Conservation (phyloP, 768 basidiomycete genomes). For the Termitomyces sp. region DNA sequence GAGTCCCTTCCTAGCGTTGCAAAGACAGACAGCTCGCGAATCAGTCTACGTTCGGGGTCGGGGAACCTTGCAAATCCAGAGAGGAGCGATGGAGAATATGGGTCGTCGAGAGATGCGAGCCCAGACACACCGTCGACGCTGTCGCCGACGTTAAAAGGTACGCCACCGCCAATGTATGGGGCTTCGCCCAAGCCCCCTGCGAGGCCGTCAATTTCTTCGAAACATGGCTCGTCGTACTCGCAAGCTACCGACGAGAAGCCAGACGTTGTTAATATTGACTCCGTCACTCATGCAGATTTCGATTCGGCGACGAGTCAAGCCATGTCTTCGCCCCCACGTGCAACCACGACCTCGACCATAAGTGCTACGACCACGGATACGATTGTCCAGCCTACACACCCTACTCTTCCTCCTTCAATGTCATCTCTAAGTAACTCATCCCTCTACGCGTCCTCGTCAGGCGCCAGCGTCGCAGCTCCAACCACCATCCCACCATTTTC, state of each 20-base stretch:
- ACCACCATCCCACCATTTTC: background rate
- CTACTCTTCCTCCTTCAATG: background rate
- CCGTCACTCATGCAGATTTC: background rate
- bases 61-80: background rate
- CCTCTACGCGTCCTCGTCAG: conserved; percentile 2
- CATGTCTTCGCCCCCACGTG: background rate
- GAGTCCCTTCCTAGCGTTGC: background rate
- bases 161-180: background rate
- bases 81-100: conserved; percentile 2
- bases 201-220: background rate
- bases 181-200: background rate
- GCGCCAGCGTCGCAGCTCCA: background rate
- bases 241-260: background rate
- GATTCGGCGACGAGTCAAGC: background rate
- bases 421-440: background rate
- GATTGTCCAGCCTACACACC: too few relatives aligned
- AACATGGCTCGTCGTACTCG: conserved; percentile 7
- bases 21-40: background rate
- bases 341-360: background rate
- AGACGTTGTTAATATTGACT: background rate
- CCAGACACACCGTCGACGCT: background rate
- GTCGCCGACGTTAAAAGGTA: background rate
- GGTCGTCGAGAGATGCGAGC: background rate
- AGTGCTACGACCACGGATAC: background rate
- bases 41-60: background rate